Conservation (phyloP, 2,329 filamentous ascomycete genomes). For the Microdochium paspali region DNA sequence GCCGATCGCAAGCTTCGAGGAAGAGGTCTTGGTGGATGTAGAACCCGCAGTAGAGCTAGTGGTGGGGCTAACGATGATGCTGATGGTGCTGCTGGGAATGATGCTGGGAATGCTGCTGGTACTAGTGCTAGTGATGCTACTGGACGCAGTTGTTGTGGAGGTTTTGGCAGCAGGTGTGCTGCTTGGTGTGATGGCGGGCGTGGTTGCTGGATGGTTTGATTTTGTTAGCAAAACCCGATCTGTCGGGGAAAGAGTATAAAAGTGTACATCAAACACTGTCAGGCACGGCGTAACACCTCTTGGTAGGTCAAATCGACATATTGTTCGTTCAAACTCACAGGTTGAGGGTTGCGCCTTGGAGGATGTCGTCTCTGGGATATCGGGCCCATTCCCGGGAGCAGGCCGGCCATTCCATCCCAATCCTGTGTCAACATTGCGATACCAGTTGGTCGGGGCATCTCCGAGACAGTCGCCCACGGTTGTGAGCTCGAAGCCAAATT, state of each 20-base stretch:
- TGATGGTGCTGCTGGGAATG: no score
- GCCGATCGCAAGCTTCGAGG: neutral
- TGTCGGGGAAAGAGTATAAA: no score
- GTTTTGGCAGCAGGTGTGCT: neutral
- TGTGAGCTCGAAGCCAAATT: conserved; percentile 34
- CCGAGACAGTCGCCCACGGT: conserved; percentile 49
- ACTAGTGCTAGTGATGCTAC: neutral
- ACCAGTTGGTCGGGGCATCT: conserved; percentile 42
- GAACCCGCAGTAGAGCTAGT: neutral
- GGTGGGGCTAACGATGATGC: no score
- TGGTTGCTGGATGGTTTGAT: neutral
- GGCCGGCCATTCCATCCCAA: neutral
- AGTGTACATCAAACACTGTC: no score
- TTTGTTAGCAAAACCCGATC: no score
- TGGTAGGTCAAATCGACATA: no score
- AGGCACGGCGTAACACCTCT: no score
- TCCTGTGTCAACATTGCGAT: conserved; percentile 22
- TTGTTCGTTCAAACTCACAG: no score
- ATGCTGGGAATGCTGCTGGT: neutral
- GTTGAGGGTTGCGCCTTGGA: no score
- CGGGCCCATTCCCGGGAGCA: neutral
- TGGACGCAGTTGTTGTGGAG: neutral
- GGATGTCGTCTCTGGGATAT: neutral
- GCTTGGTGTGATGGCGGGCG: neutral
- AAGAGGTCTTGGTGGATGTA: neutral